These are phyloP conservation scores for Dryadomyces quercus-mongolicae DNA, from an alignment of 2,329 filamentous ascomycete genomes.

Conservation along the genomic window DNA sequence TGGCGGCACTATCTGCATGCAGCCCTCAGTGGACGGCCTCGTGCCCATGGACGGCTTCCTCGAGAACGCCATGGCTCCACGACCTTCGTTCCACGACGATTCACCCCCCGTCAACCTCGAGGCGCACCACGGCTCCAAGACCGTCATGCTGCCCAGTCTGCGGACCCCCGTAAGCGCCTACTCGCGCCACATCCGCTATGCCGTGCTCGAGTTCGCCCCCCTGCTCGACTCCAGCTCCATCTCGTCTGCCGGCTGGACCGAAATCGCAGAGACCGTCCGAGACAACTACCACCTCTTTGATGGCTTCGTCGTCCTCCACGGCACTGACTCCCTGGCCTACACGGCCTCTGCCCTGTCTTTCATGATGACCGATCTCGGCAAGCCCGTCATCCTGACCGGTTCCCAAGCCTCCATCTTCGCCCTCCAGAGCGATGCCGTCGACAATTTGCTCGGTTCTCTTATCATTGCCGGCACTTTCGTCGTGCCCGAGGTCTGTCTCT, in stretches of 20 bases:
- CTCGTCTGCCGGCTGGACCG: slow-evolving; percentile 72
- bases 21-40: slow-evolving; percentile 65
- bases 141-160: slow-evolving; percentile 49
- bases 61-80: slow-evolving; percentile 67
- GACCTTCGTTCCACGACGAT: slow-evolving; percentile 76
- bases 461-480: slow-evolving; percentile 87
- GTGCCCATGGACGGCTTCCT: slow-evolving; percentile 72
- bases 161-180: slow-evolving; percentile 73
- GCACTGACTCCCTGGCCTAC: slow-evolving; percentile 82
- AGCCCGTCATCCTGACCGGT: slow-evolving; percentile 79
- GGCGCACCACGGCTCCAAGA: slow-evolving; percentile 37
- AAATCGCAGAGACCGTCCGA: slow-evolving; percentile 67
- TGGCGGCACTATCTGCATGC: slow-evolving; percentile 86
- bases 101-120: slow-evolving; percentile 37
- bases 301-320: slow-evolving; percentile 82
- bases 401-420: slow-evolving; percentile 80
- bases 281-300: slow-evolving; percentile 84
- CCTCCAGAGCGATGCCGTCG: slow-evolving; percentile 80
- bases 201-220: slow-evolving; percentile 71
- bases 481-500: slow-evolving; percentile 85
- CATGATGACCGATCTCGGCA: slow-evolving; percentile 83
- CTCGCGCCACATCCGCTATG: slow-evolving; percentile 69
- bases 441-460: slow-evolving; percentile 78
- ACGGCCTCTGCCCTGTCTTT: slow-evolving; percentile 85
- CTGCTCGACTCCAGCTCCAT: slow-evolving; percentile 86